Evolutionary conservation across 345 rosid genomes (phyloP).

Genomic region (Passiflora organensis): DNA sequence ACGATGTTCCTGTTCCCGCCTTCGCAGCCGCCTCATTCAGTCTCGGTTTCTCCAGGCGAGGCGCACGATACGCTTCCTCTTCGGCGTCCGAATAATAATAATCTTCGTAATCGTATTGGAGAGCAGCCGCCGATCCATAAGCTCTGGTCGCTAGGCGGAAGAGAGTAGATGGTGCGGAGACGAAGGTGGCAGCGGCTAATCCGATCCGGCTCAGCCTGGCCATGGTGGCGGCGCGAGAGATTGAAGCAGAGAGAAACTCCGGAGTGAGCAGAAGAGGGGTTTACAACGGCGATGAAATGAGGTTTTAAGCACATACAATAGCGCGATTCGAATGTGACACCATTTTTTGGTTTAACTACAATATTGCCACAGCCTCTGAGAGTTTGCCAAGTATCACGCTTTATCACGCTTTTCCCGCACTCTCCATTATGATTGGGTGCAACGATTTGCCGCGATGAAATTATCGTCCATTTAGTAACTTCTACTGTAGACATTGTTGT

Average conservation of each 20-base stretch:
- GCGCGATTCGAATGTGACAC: slow-evolving; percentile 3
- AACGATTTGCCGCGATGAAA: too few relatives aligned
- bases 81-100: slow-evolving; percentile 9
- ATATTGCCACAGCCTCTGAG: slow-evolving; percentile 12
- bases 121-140: slow-evolving; percentile 66
- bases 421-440: neutral
- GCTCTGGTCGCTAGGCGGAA: slow-evolving; percentile 20
- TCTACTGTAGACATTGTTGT: neutral
- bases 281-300: neutral
- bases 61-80: neutral
- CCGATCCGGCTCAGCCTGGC: slow-evolving; percentile 48
- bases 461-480: too few relatives aligned
- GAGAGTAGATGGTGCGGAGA: slow-evolving; percentile 19
- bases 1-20: slow-evolving; percentile 7
- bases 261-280: slow-evolving; percentile 3
- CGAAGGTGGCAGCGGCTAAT: slow-evolving; percentile 12
- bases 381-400: neutral
- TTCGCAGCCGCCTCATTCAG: slow-evolving; percentile 31
- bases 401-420: neutral
- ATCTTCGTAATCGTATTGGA: slow-evolving; percentile 38
- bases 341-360: slow-evolving; percentile 14
- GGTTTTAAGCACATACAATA: slow-evolving; percentile 29
- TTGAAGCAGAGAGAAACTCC: neutral
- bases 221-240: slow-evolving; percentile 46
- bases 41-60: neutral